Conservation (phyloP, 2,329 filamentous ascomycete species). For the Epichloe amarillans region DNA sequence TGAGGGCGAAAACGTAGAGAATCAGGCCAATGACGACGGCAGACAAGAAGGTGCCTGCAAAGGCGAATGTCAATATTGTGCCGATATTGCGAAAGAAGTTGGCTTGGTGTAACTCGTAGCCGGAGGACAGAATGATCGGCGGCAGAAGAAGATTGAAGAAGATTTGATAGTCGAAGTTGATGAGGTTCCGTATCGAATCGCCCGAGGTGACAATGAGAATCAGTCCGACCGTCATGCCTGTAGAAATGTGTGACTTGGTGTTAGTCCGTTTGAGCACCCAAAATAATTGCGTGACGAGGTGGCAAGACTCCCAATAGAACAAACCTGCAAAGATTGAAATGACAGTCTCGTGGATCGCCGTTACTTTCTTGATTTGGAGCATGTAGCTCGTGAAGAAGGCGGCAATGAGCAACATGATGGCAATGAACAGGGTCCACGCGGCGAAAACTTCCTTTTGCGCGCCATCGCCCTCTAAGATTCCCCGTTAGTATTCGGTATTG, state of each 20-base stretch:
- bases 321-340: constrained; percentile 91
- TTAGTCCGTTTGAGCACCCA: neutral
- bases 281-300: neutral
- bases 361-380: constrained; percentile 90
- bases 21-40: constrained; percentile 87
- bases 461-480: constrained; percentile 52
- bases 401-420: constrained; percentile 84
- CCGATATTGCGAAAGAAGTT: constrained; percentile 99
- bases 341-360: constrained; percentile 95
- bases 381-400: constrained; percentile 97
- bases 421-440: constrained; percentile 95
- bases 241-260: neutral
- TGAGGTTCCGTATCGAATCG: constrained; percentile 73
- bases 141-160: constrained; percentile 99
- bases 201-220: constrained; percentile 71
- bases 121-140: constrained; percentile 92
- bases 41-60: constrained; percentile 92
- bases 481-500: constrained; percentile 3
- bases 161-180: constrained; percentile 97
- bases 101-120: constrained; percentile 93
- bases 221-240: constrained; percentile 90
- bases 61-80: constrained; percentile 93
- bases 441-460: constrained; percentile 88
- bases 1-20: constrained; percentile 75
- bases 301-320: constrained; percentile 6